Percentiles rank a stretch among this genome's conserved stretches.
phyloP scores from a whole-genome alignment of 1,284 basidiomycete genomes.

The Pascua sp. region DNA sequence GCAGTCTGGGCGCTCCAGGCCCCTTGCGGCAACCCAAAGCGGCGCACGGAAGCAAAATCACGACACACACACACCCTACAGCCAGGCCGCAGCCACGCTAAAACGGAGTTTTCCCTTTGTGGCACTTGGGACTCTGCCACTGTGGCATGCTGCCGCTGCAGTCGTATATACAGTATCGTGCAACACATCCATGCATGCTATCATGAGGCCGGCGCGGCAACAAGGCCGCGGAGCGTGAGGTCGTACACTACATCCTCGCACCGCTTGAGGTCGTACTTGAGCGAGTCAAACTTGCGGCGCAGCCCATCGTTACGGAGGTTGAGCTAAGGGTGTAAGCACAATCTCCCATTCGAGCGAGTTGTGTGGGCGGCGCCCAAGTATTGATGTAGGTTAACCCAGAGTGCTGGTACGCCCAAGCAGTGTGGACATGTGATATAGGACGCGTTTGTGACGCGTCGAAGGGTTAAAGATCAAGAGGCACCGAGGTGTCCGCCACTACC shows the following conservation, averaged over 20 bases:
- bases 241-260: conserved; percentile 52
- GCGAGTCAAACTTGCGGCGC: conserved; percentile 48
- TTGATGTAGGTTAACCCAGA: not conserved
- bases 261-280: conserved; percentile 51
- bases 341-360: no score
- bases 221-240: conserved; percentile 31
- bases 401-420: not conserved
- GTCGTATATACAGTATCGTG: not conserved
- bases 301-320: conserved; percentile 50
- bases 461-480: not conserved
- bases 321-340: conserved; percentile 26
- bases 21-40: no score
- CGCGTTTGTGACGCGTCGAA: not conserved
- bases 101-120: no score
- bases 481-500: not conserved
- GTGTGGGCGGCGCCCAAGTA: no score
- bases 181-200: not conserved
- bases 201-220: not conserved
- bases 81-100: no score
- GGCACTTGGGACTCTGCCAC: no score
- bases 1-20: no score
- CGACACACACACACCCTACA: no score
- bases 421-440: not conserved
- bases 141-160: no score
- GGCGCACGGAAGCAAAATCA: no score